Conservation (phyloP, 2,329 filamentous ascomycete species). For the Aureobasidium subglaciale region DNA sequence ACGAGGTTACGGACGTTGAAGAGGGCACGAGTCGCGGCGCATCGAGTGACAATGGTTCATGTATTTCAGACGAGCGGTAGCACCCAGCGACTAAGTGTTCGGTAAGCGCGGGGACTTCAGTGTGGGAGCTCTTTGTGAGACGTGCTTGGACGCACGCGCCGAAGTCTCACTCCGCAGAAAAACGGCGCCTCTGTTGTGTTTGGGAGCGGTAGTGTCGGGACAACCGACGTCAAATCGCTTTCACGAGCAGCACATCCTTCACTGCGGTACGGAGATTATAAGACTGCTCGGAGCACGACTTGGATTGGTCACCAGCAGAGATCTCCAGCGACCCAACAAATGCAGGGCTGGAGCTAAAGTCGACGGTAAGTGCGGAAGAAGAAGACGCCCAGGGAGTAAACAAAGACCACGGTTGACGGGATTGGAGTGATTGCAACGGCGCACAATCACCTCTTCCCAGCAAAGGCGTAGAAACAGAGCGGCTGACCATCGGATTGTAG, state of each 20-base stretch:
- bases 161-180: not conserved
- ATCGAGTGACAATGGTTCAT: not conserved
- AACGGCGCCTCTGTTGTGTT: constrained; percentile 12
- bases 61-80: constrained; percentile 6
- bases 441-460: not conserved
- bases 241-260: not conserved
- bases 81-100: not conserved
- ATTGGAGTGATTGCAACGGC: constrained; percentile 6
- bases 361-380: not conserved
- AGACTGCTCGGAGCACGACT: not conserved
- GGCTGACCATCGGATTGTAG: constrained; percentile 1
- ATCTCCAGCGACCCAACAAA: not conserved
- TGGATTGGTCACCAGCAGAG: not conserved
- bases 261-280: not conserved
- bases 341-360: not conserved
- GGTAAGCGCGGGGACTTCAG: not conserved
- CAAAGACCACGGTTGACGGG: not conserved
- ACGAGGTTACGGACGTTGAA: not conserved
- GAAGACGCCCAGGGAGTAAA: not conserved
- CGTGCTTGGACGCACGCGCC: not conserved
- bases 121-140: not conserved
- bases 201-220: not conserved
- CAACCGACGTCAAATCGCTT: constrained; percentile 4
- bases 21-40: not conserved
- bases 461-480: not conserved